A percentile compares a stretch with the other conserved stretches of the same genome.
Evolutionary conservation across 371 early-diverging fungal species (phyloP).

Genomic region (Mitosporidium daphniae): DNA sequence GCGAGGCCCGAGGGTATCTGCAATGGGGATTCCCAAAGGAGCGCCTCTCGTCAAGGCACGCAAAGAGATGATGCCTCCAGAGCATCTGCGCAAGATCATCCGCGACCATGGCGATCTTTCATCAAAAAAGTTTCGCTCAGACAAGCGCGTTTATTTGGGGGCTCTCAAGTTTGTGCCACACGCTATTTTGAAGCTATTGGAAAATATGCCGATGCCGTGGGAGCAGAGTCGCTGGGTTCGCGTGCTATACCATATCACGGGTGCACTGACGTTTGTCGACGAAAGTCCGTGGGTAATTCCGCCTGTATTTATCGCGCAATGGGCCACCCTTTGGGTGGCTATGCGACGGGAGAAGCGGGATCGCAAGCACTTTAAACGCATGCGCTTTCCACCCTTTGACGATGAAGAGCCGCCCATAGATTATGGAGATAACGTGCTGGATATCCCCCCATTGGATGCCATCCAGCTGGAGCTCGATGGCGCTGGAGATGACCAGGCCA

Average conservation of each 20-base stretch:
- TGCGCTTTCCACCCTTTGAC: conserved; percentile 33
- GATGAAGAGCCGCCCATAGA: conserved; percentile 88
- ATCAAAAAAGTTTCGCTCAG: conserved; percentile 64
- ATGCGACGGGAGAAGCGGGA: conserved; percentile 90
- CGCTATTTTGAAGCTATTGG: conserved; percentile 70
- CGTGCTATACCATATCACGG: conserved; percentile 87
- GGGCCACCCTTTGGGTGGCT: conserved; percentile 89
- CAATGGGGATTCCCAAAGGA: too few relatives aligned
- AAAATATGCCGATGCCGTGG: conserved; percentile 99
- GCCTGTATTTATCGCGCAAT: conserved; percentile 75
- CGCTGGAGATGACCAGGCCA: conserved; percentile 60
- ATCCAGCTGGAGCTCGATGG: conserved; percentile 85
- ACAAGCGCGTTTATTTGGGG: conserved; percentile 76
- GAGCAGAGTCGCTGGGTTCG: conserved; percentile 74
- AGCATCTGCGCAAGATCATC: conserved; percentile 58
- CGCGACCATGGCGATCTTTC: conserved; percentile 93
- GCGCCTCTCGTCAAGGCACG: too few relatives aligned
- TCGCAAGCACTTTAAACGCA: conserved; percentile 81
- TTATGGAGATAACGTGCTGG: conserved; percentile 81
- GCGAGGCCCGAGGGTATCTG: too few relatives aligned
- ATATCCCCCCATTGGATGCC: conserved; percentile 74
- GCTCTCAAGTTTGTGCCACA: conserved; percentile 93
- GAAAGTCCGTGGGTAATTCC: conserved; percentile 74
- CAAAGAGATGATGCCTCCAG: conserved; percentile 79
- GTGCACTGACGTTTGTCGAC: conserved; percentile 86